Evolutionary conservation across 192 early-diverging fungal genomes (phyloP), one percentile per base, ranked within the genome.

Genomic region (Coemansia sp.): DNA sequence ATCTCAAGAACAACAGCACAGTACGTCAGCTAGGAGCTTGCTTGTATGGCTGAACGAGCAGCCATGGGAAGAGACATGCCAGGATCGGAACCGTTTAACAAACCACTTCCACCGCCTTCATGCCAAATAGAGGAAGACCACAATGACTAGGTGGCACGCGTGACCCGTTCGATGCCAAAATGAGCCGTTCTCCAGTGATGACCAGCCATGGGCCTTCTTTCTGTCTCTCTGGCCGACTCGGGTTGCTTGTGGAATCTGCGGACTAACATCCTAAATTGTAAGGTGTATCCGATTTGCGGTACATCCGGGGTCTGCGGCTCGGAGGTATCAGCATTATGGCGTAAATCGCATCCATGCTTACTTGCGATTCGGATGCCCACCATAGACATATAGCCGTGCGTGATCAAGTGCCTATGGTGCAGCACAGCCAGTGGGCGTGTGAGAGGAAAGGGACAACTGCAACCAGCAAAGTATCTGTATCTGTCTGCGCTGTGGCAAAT

Each of bases 361-460:
- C 18, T n/a, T 50, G 16, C 19, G 19, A 18, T 23, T 9, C 8
- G 9, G 19, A 54, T 26, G 44, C 44, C 44, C 44, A 8, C 9
- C 44, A 4, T 11, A 26, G 3, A 13, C 52, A 59, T 59, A 59
- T 59, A 59, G 39, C 57, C 57, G 57, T 13, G 47, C 47, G n/a
- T 6, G 47, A 1, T n/a, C 47, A 1, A 3, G 12, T 6, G n/a
- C 57, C 57, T 59, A 11, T 59, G 15, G 15, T 16, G 15, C 39
- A 59, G 39, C 38, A 16, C 13, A 40, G n/a, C 15, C 16, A 5
- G 37, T 18, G 16, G 19, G 57, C 38, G 57, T 59, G 57, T 59
- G 57, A 59, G 57, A 18, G 47, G n/a, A 48, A n/a, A 3, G 47
- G 11, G n/a, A n/a, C 32, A 32, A 54, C 21, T 50, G 48, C n/a